Base-by-base conservation (phyloP, 306 rosid genomes). In the Chamaecrista fasciculata region DNA sequence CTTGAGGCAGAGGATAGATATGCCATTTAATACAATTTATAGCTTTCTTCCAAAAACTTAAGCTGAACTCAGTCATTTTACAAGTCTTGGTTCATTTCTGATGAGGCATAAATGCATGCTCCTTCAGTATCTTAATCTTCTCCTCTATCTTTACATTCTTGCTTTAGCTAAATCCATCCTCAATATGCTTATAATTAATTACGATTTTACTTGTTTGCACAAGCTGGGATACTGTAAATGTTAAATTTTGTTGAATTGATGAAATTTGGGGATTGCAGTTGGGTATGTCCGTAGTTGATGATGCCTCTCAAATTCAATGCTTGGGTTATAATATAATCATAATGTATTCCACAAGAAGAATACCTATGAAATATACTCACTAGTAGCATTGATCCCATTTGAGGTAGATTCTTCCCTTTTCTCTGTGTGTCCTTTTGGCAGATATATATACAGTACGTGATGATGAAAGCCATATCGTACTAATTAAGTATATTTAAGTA, bases 161-260 rank as follows among this genome's bases (percentile, higher is more conserved):
- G n/a, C n/a, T n/a, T n/a, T n/a, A n/a, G n/a, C n/a, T n/a, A n/a
- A n/a, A n/a, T n/a, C n/a, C n/a, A n/a, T n/a, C n/a, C n/a, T n/a
- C n/a, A n/a, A n/a, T n/a, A n/a, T n/a, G n/a, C n/a, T n/a, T n/a
- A n/a, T n/a, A n/a, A n/a, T n/a, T n/a, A n/a, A n/a, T n/a, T n/a
- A n/a, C n/a, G n/a, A 8, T 21, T 50, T 21, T 50, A 1, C 65
- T 31, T 71, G 2, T 33, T 48, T 48, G 78, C 36, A 77, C 39
- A 64, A 77, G 76, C 39, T 28, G 70, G 70, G 80, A 75, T 55
- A 53, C 40, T 50, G 79, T 62, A 80, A 72, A 79, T 76, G 29
- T 75, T 52, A 67, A 67, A 70, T 86, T 70, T 81, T 76, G 79
- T 73, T 78, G 78, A 78, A 82, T 66, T 78, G 73, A 63, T 77